Percentiles rank a stretch among this genome's conserved stretches.
Conservation (phyloP, 768 basidiomycete species). For the Mycena alexandri region DNA sequence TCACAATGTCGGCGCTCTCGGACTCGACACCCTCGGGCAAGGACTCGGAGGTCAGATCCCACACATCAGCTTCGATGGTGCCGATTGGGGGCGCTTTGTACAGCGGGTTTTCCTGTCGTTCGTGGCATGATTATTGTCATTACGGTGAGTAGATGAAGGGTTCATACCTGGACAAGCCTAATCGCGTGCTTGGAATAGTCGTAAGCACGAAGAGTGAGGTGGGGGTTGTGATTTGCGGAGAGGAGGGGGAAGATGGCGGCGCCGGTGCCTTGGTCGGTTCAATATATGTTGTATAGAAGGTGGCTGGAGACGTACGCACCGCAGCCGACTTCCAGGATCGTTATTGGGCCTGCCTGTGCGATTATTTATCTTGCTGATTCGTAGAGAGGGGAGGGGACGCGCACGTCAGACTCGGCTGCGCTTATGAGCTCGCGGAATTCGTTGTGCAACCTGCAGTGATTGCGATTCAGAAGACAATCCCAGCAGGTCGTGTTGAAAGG, state of each 20-base stretch:
- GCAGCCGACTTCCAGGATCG: conserved; percentile 92
- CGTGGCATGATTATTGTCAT: background rate
- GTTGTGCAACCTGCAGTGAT: conserved; percentile 76
- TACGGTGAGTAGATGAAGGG: conserved; percentile 3
- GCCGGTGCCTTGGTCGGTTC: conserved; percentile 77
- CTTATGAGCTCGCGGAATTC: conserved; percentile 92
- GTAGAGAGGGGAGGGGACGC: conserved; percentile 9
- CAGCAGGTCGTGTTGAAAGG: background rate
- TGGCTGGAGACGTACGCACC: conserved; percentile 58
- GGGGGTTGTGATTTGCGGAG: conserved; percentile 84
- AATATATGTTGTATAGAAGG: background rate
- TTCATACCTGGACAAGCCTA: conserved; percentile 84
- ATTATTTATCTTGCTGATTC: conserved; percentile 25
- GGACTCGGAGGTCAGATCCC: conserved; percentile 85
- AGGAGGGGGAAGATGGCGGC: conserved; percentile 94
- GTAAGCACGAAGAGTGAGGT: conserved; percentile 81
- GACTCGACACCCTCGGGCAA: conserved; percentile 75
- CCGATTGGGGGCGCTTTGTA: conserved; percentile 79
- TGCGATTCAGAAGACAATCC: background rate
- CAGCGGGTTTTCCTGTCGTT: conserved; percentile 72
- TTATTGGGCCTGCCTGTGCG: conserved; percentile 78
- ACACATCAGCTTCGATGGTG: conserved; percentile 82
- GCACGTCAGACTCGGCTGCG: conserved; percentile 75
- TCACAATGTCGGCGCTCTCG: conserved; percentile 84
- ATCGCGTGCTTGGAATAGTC: conserved; percentile 94